Base-by-base conservation (phyloP, 371 early-diverging fungal genomes). In the Funneliformis caledonium region DNA sequence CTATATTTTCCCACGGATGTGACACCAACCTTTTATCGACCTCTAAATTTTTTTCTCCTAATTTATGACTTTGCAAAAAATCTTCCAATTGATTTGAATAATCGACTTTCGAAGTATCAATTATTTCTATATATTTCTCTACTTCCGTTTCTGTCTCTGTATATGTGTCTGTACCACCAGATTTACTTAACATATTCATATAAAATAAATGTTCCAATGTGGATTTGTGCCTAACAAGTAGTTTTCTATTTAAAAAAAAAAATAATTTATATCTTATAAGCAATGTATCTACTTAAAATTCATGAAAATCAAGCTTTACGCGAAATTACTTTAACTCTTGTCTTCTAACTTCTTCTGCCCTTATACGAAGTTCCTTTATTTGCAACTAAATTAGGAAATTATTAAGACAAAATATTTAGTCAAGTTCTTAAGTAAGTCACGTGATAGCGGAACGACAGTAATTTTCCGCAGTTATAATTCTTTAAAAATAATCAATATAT, bases 251-350 rank as follows among this genome's bases (percentile, higher is more conserved):
- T 9, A 14, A 50, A 68, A 37, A 12, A 67, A 52, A 8, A 50
- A 26, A 26, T 26, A 76, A 60, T 64, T 62, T 31, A 76, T n/a
- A 56, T 26, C 9, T 8, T 33, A 8, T 37, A 68, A 69, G 68
- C 6, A 26, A 52, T 43, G 16, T 68, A 10, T 78, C 1, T 22
- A 26, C 19, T 16, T 6, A 31, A 50, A 50, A 56, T 16, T 19
- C 22, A 67, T 22, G 68, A 45, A 31, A 61, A 37, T 26, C 26
- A 26, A 26, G 26, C 26, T 26, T 26, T 26, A 52, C n/a, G 33
- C 45, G 22, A 45, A 33, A 16, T 64, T 42, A 78, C 78, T 78
- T 78, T 50, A 68, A 31, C 52, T 78, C 68, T 65, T 78, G 42
- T 19, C 42, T 68, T 68, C 33, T 67, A 19, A 22, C 22, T 31